Conservation (phyloP, 257 asterid genomes). For the Scutellaria minor region DNA sequence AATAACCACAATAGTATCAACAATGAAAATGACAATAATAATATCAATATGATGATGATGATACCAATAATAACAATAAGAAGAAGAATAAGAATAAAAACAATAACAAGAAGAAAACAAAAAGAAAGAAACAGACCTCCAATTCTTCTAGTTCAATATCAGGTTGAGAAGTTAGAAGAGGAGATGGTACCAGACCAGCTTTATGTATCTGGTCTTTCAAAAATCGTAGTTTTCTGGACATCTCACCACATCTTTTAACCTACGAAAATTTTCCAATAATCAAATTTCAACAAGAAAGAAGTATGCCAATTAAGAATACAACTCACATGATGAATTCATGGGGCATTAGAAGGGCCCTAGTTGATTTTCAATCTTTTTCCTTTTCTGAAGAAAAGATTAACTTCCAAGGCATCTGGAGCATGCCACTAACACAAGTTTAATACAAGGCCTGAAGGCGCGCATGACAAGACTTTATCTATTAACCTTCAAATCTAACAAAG, state of each 20-base stretch:
- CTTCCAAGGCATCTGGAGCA: neutral
- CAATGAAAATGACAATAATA: neutral
- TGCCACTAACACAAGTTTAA: constrained; percentile 9
- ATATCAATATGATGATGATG: neutral
- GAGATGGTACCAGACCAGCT: constrained; percentile 78
- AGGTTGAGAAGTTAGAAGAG: constrained; percentile 77
- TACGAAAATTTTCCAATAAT: constrained; percentile 34
- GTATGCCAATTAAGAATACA: constrained; percentile 21
- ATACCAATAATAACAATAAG: constrained; percentile 1
- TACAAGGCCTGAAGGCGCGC: neutral
- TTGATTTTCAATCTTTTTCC: neutral
- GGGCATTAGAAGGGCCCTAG: neutral
- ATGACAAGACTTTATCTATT: constrained; percentile 22
- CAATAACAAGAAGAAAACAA: constrained; percentile 10
- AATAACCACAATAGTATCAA: neutral
- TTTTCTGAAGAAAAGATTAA: neutral
- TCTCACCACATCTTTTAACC: constrained; percentile 97
- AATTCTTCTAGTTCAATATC: constrained; percentile 90
- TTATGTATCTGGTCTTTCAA: constrained; percentile 88
- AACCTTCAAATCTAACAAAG: constrained; percentile 5
- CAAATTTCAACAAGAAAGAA: constrained; percentile 22
- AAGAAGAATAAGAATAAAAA: neutral
- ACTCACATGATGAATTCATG: constrained; percentile 1
- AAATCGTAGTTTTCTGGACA: constrained; percentile 84
- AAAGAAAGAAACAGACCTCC: constrained; percentile 61